Conservation (phyloP, 1,284 basidiomycete species). For the Porphyrellus sp. region DNA sequence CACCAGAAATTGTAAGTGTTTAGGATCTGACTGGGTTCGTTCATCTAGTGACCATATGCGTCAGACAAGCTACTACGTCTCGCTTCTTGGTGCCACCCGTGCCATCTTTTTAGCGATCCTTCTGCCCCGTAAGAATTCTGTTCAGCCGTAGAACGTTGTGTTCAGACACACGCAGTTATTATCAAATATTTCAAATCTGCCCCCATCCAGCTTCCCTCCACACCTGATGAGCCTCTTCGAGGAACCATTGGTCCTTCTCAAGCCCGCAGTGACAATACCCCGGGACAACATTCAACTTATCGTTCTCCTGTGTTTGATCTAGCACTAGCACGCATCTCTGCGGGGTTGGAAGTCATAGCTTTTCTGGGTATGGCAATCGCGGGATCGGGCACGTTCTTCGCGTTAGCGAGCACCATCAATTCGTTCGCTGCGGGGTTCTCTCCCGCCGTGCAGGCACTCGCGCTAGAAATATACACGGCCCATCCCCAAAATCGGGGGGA, state of each 20-base stretch:
- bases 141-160: background rate
- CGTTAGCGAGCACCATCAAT: slow-evolving; percentile 43
- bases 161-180: slow-evolving; percentile 39
- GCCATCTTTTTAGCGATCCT: slow-evolving; percentile 60
- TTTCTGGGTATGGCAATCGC: slow-evolving; percentile 52
- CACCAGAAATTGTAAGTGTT: slow-evolving; percentile 58
- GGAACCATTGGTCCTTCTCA: slow-evolving; percentile 5
- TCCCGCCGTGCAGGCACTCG: slow-evolving; percentile 65
- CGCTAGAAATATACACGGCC: slow-evolving; percentile 57
- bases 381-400: slow-evolving; percentile 45
- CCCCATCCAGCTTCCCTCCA: slow-evolving; percentile 36
- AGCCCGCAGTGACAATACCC: background rate
- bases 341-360: slow-evolving; percentile 54
- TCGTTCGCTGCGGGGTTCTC: slow-evolving; percentile 57
- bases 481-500: slow-evolving; percentile 43
- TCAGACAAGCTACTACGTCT: slow-evolving; percentile 77
- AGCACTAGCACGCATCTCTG: slow-evolving; percentile 53
- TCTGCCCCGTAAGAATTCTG: slow-evolving; percentile 56
- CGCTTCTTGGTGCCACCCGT: slow-evolving; percentile 54
- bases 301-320: slow-evolving; percentile 61
- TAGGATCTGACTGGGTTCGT: background rate
- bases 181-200: slow-evolving; percentile 52
- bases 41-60: slow-evolving; percentile 6
- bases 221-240: slow-evolving; percentile 36
- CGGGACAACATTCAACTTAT: slow-evolving; percentile 7